A percentile compares a stretch with the other conserved stretches of the same genome.
These are phyloP conservation scores for Barnettozyma botsteinii DNA, from an alignment of 805 yeast species.

Conservation along the genomic window DNA sequence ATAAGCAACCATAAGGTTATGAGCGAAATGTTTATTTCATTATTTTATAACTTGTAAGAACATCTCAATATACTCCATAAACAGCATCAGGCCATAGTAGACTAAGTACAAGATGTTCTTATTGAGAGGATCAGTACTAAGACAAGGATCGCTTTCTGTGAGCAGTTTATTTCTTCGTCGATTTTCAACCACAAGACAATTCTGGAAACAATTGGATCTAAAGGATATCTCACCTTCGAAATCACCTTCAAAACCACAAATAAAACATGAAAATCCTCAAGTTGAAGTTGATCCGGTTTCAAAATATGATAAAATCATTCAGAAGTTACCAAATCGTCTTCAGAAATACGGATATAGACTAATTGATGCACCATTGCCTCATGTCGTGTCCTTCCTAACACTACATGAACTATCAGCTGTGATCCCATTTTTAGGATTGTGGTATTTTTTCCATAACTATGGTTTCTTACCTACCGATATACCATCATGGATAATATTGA, in stretches of 20 bases:
- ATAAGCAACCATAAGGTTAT: not conserved
- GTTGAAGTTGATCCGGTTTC: not conserved
- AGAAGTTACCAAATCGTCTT: conserved; percentile 44
- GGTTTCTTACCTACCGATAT: conserved; percentile 48
- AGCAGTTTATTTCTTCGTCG: no score
- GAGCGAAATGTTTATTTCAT: not conserved
- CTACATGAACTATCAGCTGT: conserved; percentile 75
- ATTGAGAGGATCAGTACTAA: no score
- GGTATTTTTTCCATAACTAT: conserved; percentile 59
- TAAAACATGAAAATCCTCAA: not conserved
- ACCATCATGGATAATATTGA: conserved; percentile 55
- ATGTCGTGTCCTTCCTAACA: conserved; percentile 56
- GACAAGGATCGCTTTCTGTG: no score
- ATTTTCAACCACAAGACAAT: not conserved
- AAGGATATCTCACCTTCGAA: not conserved
- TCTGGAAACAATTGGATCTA: not conserved
- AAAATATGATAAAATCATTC: conserved; percentile 16
- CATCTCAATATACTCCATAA: no score
- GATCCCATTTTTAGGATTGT: conserved; percentile 58
- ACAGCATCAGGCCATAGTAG: no score
- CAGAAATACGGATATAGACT: conserved; percentile 46
- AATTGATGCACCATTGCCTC: conserved; percentile 51
- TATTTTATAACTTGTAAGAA: no score
- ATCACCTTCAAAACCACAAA: not conserved
- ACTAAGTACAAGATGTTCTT: no score